Percentiles rank a stretch among this genome's conserved stretches.
These are phyloP conservation scores for Amyloporia xantha DNA, from an alignment of 768 basidiomycete species.

Conservation along the genomic window DNA sequence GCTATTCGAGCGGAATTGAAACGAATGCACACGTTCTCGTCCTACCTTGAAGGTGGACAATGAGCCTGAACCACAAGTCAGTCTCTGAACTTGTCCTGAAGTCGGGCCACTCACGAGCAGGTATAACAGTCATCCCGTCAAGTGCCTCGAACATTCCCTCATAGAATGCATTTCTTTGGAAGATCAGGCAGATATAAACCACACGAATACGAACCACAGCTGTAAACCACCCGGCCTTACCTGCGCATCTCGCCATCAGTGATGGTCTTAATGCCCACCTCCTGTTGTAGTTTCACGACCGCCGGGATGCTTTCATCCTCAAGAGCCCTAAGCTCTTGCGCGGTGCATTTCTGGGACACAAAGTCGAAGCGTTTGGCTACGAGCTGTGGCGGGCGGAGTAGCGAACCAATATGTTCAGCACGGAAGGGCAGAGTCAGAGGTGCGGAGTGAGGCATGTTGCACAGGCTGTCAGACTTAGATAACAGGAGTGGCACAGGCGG, in stretches of 20 bases:
- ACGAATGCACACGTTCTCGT: no score
- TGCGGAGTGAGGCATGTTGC: background rate
- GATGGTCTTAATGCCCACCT: slow-evolving; percentile 45
- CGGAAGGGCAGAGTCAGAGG: slow-evolving; percentile 31
- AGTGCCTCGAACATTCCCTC: slow-evolving; percentile 63
- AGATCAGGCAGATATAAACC: no score
- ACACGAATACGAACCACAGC: no score
- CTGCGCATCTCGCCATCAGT: slow-evolving; percentile 51
- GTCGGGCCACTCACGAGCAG: slow-evolving; percentile 32
- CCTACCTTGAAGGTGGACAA: slow-evolving; percentile 35
- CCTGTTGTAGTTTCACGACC: slow-evolving; percentile 46
- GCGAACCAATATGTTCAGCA: slow-evolving; percentile 58
- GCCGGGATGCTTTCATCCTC: slow-evolving; percentile 49
- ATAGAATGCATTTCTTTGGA: slow-evolving; percentile 42
- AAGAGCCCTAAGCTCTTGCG: slow-evolving; percentile 36
- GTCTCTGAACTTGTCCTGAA: background rate
- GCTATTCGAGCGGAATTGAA: no score
- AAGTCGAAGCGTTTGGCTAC: slow-evolving; percentile 38
- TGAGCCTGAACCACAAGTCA: slow-evolving; percentile 6
- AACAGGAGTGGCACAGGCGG: no score
- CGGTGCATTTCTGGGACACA: slow-evolving; percentile 33
- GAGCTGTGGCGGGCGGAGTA: slow-evolving; percentile 47
- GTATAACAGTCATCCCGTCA: slow-evolving; percentile 51
- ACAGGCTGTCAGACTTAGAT: no score
- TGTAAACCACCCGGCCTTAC: no score